Conservation (phyloP, 805 yeast species). For the Candida berthetii region DNA sequence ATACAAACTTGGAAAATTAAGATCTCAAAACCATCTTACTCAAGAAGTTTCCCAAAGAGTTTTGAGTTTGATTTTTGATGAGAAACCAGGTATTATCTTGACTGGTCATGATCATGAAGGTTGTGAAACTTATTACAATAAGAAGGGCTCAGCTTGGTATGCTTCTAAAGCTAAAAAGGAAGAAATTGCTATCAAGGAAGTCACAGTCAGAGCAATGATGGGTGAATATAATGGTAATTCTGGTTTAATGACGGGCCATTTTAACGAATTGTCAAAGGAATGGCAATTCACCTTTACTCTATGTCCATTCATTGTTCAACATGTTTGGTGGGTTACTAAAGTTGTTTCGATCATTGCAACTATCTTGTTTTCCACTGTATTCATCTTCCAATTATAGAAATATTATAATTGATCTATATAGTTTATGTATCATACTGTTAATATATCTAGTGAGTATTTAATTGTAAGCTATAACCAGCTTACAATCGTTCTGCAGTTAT, state of each 20-base stretch:
- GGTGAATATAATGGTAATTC: conserved; percentile 91
- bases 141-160: conserved; percentile 46
- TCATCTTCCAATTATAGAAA: conserved; percentile 10
- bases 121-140: conserved; percentile 66
- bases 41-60: conserved; percentile 61
- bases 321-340: conserved; percentile 92
- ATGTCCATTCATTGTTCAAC: conserved; percentile 85
- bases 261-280: conserved; percentile 28
- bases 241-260: conserved; percentile 77
- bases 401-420: conserved; percentile 31
- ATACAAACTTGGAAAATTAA: conserved; percentile 61
- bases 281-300: conserved; percentile 69
- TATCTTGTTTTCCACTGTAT: conserved; percentile 26
- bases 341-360: conserved; percentile 37
- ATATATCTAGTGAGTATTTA: too few species aligned
- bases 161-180: conserved; percentile 39
- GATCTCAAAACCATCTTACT: conserved; percentile 83
- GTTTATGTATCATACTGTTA: too few species aligned
- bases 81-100: conserved; percentile 70
- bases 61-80: conserved; percentile 64
- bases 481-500: too few species aligned
- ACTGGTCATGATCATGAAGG: conserved; percentile 98
- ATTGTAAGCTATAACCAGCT: too few species aligned
- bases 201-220: conserved; percentile 91
- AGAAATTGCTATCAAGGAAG: conserved; percentile 51